Conservation (phyloP, 2,329 filamentous ascomycete species). For the Fusarium liriodendri region DNA sequence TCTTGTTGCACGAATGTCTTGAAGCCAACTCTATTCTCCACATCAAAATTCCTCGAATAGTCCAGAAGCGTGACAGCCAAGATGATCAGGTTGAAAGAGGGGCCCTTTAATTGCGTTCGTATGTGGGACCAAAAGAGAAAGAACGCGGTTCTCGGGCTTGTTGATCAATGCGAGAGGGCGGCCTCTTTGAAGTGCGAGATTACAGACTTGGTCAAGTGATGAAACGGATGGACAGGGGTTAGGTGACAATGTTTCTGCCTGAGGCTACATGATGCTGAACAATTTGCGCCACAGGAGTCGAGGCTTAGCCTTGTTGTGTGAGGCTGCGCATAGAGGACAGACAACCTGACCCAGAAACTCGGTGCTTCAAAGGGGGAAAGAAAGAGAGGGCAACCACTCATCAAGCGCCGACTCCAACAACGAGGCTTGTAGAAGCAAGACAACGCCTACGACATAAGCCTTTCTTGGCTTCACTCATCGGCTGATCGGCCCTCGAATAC, state of each 20-base stretch:
- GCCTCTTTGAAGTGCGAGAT: slow-evolving; percentile 19
- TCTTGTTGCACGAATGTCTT: slow-evolving; percentile 22
- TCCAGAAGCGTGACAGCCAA: background rate
- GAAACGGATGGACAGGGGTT: slow-evolving; percentile 21
- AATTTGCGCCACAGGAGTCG: slow-evolving; percentile 9
- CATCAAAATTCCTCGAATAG: slow-evolving; percentile 2
- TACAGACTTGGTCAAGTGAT: background rate
- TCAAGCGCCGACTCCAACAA: slow-evolving; percentile 19
- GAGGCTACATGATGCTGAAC: slow-evolving; percentile 30
- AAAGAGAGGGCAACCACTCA: slow-evolving; percentile 15
- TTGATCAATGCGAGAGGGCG: slow-evolving; percentile 4
- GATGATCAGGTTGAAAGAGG: background rate
- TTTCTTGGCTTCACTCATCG: background rate
- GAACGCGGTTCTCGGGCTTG: background rate
- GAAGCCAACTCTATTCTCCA: slow-evolving; percentile 22
- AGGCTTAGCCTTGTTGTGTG: slow-evolving; percentile 27
- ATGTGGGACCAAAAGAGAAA: background rate
- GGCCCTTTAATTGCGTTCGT: background rate
- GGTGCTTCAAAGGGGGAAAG: slow-evolving; percentile 33
- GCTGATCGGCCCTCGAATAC: background rate
- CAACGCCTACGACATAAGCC: background rate
- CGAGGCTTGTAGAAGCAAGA: slow-evolving; percentile 9
- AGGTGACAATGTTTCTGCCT: slow-evolving; percentile 27
- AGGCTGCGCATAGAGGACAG: slow-evolving; percentile 41
- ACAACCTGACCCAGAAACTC: slow-evolving; percentile 29